Evolutionary conservation across 2,329 filamentous ascomycete genomes (phyloP).

Genomic region (Thielaviopsis populi): DNA sequence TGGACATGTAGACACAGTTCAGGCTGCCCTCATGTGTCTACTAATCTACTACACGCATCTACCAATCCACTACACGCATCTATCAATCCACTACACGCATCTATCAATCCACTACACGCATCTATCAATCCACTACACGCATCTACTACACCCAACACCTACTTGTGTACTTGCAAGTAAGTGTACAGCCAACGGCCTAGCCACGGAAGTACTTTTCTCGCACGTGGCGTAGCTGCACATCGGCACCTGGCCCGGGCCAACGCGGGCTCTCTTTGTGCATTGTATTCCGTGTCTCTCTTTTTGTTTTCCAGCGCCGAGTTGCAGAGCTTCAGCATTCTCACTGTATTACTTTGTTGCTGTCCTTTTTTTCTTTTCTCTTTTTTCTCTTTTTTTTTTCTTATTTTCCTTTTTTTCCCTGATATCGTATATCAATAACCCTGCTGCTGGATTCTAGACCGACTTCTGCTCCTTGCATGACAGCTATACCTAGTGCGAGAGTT

Average conservation of each 20-base stretch:
- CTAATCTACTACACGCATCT: too few relatives aligned
- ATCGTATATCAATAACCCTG: neutral
- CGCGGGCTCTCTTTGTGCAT: neutral
- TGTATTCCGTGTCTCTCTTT: neutral
- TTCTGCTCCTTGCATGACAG: neutral
- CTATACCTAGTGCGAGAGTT: too few relatives aligned
- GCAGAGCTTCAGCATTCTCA: too few relatives aligned
- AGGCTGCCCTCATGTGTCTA: too few relatives aligned
- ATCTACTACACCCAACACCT: too few relatives aligned
- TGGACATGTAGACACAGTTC: too few relatives aligned
- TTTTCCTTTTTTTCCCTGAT: neutral
- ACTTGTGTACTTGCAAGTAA: too few relatives aligned
- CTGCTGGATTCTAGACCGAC: neutral
- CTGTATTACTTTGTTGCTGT: neutral
- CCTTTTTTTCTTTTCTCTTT: neutral
- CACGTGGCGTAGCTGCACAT: neutral
- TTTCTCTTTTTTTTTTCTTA: neutral
- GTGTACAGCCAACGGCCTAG: neutral
- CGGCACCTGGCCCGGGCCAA: neutral
- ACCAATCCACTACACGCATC: too few relatives aligned
- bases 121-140: too few relatives aligned
- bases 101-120: too few relatives aligned
- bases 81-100: too few relatives aligned
- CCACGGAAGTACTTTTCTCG: neutral
- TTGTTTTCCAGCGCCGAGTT: neutral